These are phyloP conservation scores for Juglanconis oblonga DNA, from an alignment of 2,329 filamentous ascomycete species.

Conservation along the genomic window DNA sequence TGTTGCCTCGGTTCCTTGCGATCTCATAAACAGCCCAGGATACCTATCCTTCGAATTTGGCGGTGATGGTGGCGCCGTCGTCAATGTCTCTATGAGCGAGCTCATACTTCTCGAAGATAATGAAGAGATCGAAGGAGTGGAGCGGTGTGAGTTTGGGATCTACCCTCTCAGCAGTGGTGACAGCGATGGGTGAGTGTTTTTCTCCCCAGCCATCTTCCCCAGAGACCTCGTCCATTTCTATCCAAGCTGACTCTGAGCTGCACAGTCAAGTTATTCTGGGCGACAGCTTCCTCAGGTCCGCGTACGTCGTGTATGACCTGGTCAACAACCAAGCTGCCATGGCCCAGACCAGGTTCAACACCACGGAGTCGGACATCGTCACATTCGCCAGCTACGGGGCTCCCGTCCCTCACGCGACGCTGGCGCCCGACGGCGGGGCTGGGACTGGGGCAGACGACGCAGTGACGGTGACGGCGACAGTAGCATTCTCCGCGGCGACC, in stretches of 20 bases:
- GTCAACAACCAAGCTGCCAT: constrained; percentile 49
- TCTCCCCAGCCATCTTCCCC: not conserved
- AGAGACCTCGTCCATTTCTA: not conserved
- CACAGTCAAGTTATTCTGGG: constrained; percentile 35
- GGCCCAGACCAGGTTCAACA: constrained; percentile 53
- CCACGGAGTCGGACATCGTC: constrained; percentile 46
- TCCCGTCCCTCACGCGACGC: constrained; percentile 47
- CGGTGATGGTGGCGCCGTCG: not conserved
- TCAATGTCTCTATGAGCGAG: not conserved
- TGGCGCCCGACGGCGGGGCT: constrained; percentile 30
- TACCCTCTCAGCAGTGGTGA: not conserved
- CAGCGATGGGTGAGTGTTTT: not conserved
- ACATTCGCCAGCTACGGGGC: constrained; percentile 49
- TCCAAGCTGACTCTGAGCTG: not conserved
- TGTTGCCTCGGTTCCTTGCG: not conserved
- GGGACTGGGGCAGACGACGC: not conserved
- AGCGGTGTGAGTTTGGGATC: not conserved
- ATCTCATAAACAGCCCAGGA: not conserved
- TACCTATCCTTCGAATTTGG: not conserved
- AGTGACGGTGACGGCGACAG: not conserved
- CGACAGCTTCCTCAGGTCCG: constrained; percentile 52
- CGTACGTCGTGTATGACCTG: constrained; percentile 54
- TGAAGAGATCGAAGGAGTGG: not conserved
- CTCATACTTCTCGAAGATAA: not conserved
- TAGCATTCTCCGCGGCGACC: not conserved